These are phyloP conservation scores for Solanum gandarillasii DNA, from an alignment of 257 asterid genomes.

Conservation along the genomic window DNA sequence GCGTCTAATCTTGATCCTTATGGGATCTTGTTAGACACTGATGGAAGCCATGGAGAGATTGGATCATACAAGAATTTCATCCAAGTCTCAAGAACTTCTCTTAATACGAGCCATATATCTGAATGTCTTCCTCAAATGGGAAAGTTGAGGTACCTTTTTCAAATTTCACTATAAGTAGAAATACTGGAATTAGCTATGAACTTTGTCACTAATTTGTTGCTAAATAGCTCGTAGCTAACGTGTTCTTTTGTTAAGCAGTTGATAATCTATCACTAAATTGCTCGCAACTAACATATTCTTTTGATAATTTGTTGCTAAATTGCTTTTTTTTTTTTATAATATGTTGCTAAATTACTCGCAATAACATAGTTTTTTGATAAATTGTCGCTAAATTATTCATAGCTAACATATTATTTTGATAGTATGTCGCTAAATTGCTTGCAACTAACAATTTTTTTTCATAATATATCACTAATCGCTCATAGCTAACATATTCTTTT, in stretches of 20 bases:
- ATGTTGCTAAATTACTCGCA: background rate
- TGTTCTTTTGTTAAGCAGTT: background rate
- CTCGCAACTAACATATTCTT: background rate
- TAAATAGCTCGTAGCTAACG: background rate
- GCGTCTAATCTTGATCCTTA: constrained; percentile 61
- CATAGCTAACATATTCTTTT: background rate
- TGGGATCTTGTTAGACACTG: constrained; percentile 47
- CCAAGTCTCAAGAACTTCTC: constrained; percentile 48
- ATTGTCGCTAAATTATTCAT: background rate
- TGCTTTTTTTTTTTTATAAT: background rate
- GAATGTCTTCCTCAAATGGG: constrained; percentile 62
- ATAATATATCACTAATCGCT: background rate
- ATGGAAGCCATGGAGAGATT: constrained; percentile 43
- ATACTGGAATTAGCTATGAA: background rate
- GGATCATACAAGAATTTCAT: constrained; percentile 77
- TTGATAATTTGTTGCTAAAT: background rate
- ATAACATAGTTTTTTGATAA: background rate
- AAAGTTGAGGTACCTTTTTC: constrained; percentile 44
- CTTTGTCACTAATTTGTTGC: background rate
- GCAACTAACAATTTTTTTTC: background rate
- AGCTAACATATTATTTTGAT: background rate
- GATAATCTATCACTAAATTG: background rate
- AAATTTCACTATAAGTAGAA: background rate
- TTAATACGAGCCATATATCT: constrained; percentile 43
- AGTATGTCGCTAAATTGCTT: background rate